Evolutionary conservation across 2,329 filamentous ascomycete genomes (phyloP).

Genomic region (Metarhizium robertsii): DNA sequence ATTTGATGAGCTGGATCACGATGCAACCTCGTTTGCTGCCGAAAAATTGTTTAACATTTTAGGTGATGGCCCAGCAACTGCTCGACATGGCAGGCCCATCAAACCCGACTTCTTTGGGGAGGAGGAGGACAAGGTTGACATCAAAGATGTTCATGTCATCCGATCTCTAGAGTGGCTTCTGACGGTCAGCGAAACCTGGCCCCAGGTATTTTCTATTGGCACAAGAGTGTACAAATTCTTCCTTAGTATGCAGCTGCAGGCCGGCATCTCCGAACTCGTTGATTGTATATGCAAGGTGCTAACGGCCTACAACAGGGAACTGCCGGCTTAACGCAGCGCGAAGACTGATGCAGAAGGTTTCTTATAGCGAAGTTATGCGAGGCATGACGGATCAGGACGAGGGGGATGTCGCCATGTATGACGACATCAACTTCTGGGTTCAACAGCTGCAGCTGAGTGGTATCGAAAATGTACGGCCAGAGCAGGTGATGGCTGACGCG

Average conservation of each 20-base stretch:
- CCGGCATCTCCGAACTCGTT: background rate
- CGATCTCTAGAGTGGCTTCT: conserved; percentile 79
- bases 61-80: conserved; percentile 23
- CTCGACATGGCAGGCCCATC: conserved; percentile 49
- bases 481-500: conserved; percentile 43
- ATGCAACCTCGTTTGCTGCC: conserved; percentile 23
- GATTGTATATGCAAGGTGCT: too few species aligned
- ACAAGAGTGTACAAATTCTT: conserved; percentile 74
- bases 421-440: conserved; percentile 31
- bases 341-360: conserved; percentile 39
- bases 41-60: conserved; percentile 42
- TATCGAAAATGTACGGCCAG: conserved; percentile 26
- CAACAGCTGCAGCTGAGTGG: conserved; percentile 25
- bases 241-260: conserved; percentile 52
- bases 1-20: conserved; percentile 34
- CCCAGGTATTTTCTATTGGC: conserved; percentile 58
- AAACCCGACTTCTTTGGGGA: conserved; percentile 62
- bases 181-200: conserved; percentile 63
- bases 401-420: conserved; percentile 26
- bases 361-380: conserved; percentile 38
- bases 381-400: conserved; percentile 28
- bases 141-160: conserved; percentile 63
- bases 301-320: conserved; percentile 26
- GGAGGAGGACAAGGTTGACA: conserved; percentile 40
- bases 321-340: conserved; percentile 46